Conservation (phyloP, 495 filamentous ascomycete genomes). For the Chaetomium tenue region DNA sequence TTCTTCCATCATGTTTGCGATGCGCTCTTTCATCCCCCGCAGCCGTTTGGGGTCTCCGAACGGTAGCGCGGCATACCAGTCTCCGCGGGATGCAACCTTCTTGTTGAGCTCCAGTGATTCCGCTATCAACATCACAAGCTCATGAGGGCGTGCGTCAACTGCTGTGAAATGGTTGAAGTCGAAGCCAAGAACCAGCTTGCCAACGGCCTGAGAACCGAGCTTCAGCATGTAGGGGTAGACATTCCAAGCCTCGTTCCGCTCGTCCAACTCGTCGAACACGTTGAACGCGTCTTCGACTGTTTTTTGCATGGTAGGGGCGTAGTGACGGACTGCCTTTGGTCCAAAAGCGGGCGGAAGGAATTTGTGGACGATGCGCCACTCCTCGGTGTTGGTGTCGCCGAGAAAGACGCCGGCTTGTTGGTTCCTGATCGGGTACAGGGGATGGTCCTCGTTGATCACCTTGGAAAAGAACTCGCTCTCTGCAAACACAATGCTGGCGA, state of each 20-base stretch:
- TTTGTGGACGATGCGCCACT: constrained; percentile 53
- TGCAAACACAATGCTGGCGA: constrained; percentile 42
- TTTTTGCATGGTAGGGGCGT: constrained; percentile 54
- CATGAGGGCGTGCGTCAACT: constrained; percentile 38
- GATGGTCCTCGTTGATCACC: constrained; percentile 50
- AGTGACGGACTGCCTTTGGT: constrained; percentile 57
- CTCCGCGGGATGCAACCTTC: constrained; percentile 47
- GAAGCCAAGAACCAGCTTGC: constrained; percentile 49
- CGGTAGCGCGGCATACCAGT: constrained; percentile 53
- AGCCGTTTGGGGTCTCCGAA: constrained; percentile 52
- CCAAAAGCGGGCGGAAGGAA: constrained; percentile 55
- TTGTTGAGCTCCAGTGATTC: constrained; percentile 45
- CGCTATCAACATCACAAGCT: not conserved
- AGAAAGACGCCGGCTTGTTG: constrained; percentile 52
- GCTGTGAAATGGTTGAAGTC: constrained; percentile 54
- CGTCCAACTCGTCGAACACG: constrained; percentile 55
- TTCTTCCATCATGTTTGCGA: constrained; percentile 41
- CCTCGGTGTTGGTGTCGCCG: constrained; percentile 50
- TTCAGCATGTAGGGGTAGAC: constrained; percentile 62
- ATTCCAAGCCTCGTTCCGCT: constrained; percentile 52
- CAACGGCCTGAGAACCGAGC: constrained; percentile 53
- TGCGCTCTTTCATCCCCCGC: constrained; percentile 27
- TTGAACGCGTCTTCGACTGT: constrained; percentile 45
- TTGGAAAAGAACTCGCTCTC: constrained; percentile 56
- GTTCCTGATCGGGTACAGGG: constrained; percentile 49